Evolutionary conservation across 1,284 basidiomycete species (phyloP).

Genomic region (Fereydounia khargensis): DNA sequence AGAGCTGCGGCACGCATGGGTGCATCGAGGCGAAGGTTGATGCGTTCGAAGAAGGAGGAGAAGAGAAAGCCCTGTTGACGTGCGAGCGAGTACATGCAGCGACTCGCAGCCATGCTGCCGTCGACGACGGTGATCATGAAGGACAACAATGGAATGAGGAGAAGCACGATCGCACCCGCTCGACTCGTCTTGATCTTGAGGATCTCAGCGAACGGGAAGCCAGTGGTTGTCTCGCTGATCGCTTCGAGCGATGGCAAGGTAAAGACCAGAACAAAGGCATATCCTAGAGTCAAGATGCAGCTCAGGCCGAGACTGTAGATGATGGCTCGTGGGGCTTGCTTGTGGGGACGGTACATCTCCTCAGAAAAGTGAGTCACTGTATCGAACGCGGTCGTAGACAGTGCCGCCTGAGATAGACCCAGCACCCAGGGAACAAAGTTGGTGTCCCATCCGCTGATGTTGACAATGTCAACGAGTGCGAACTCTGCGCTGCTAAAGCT

Average conservation of each 20-base stretch:
- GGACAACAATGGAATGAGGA: conserved; percentile 12
- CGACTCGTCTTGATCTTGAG: conserved; percentile 8
- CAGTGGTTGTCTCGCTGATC: conserved; percentile 9
- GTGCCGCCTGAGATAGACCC: conserved; percentile 11
- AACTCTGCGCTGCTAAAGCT: conserved; percentile 17
- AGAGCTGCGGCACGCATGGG: conserved; percentile 10
- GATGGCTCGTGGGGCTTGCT: conserved; percentile 14
- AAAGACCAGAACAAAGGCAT: conserved; percentile 20
- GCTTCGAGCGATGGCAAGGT: conserved; percentile 9
- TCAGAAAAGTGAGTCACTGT: conserved; percentile 17
- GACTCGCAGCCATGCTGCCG: conserved; percentile 10
- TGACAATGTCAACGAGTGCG: conserved; percentile 15
- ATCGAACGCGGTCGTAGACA: conserved; percentile 21
- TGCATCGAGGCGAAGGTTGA: conserved; percentile 12
- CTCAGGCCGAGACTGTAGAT: conserved; percentile 6
- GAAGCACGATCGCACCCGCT: conserved; percentile 13
- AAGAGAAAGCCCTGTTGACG: conserved; percentile 14
- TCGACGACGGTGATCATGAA: conserved; percentile 12
- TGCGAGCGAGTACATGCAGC: conserved; percentile 12
- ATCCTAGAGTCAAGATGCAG: conserved; percentile 6
- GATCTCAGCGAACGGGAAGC: conserved; percentile 24
- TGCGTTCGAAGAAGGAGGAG: conserved; percentile 4
- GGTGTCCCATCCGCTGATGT: conserved; percentile 13
- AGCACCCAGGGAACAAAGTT: conserved; percentile 19
- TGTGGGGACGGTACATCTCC: conserved; percentile 12